Evolutionary conservation across 2,329 filamentous ascomycete species (phyloP).

Genomic region (Colletotrichum higginsianum): DNA sequence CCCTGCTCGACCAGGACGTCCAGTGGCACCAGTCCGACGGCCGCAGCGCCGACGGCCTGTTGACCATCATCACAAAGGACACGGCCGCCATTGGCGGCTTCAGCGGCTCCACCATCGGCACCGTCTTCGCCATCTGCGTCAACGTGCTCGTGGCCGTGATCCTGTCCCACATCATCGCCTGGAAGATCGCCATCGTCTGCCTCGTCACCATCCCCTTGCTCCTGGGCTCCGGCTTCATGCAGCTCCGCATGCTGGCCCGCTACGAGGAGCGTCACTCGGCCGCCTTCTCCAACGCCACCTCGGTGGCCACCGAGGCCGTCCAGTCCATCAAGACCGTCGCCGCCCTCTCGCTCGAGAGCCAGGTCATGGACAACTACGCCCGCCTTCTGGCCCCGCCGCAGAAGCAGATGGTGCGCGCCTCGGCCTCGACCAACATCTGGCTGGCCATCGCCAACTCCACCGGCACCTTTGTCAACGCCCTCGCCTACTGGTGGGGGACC

Average conservation of each 20-base stretch:
- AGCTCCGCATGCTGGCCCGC: slow-evolving; percentile 62
- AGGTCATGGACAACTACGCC: slow-evolving; percentile 55
- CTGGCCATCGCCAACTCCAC: slow-evolving; percentile 63
- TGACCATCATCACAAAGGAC: slow-evolving; percentile 70
- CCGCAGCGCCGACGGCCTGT: slow-evolving; percentile 63
- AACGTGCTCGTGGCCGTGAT: slow-evolving; percentile 69
- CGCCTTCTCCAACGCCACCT: slow-evolving; percentile 63
- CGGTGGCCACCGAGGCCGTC: slow-evolving; percentile 64
- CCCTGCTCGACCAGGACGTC: slow-evolving; percentile 70
- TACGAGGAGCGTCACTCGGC: slow-evolving; percentile 64
- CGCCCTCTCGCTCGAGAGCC: slow-evolving; percentile 49
- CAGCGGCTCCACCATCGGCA: slow-evolving; percentile 70
- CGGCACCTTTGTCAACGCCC: slow-evolving; percentile 72
- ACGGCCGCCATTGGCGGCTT: slow-evolving; percentile 67
- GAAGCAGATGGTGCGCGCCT: slow-evolving; percentile 45
- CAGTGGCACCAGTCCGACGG: slow-evolving; percentile 71
- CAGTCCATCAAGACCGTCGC: slow-evolving; percentile 62
- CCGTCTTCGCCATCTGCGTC: slow-evolving; percentile 66
- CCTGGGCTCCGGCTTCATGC: slow-evolving; percentile 68
- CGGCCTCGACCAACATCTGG: slow-evolving; percentile 59
- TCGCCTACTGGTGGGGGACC: slow-evolving; percentile 79
- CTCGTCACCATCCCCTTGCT: slow-evolving; percentile 67
- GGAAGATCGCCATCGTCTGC: slow-evolving; percentile 72
- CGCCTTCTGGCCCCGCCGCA: slow-evolving; percentile 39
- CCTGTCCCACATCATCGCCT: slow-evolving; percentile 69